Evolutionary conservation across 2,329 filamentous ascomycete species (phyloP).

Genomic region (Sporothrix mexicana): DNA sequence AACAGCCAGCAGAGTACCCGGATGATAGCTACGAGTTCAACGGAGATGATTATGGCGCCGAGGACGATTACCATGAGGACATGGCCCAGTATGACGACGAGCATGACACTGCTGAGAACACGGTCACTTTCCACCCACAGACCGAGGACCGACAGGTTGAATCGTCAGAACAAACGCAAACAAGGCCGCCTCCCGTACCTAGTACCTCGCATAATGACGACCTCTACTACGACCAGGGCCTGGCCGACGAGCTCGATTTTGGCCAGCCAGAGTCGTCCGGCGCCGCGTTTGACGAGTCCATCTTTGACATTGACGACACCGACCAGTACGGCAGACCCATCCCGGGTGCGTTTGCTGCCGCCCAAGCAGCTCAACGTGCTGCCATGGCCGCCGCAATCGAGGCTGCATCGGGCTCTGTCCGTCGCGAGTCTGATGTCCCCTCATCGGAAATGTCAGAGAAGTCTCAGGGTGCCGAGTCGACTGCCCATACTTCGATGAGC

Average conservation of each 20-base stretch:
- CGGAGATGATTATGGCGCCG: conserved; percentile 21
- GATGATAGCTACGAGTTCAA: conserved; percentile 11
- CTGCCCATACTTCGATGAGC: conserved; percentile 60
- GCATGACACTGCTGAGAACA: conserved; percentile 31
- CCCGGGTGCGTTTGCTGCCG: conserved; percentile 62
- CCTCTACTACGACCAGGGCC: conserved; percentile 67
- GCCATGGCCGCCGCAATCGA: conserved; percentile 34
- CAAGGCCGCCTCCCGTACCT: background rate
- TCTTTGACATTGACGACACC: conserved; percentile 73
- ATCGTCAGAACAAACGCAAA: background rate
- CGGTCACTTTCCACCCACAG: conserved; percentile 34
- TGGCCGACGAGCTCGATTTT: conserved; percentile 53
- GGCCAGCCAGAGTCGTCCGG: conserved; percentile 59
- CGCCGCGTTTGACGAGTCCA: conserved; percentile 70
- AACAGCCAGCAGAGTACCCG: background rate
- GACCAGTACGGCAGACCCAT: conserved; percentile 66
- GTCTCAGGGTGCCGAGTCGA: conserved; percentile 54
- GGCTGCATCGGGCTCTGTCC: conserved; percentile 13
- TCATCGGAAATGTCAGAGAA: conserved; percentile 51
- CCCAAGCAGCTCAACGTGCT: conserved; percentile 55
- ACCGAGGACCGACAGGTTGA: background rate
- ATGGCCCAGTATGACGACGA: conserved; percentile 1
- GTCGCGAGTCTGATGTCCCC: conserved; percentile 52
- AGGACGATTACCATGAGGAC: background rate
- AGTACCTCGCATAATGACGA: conserved; percentile 58